These are phyloP conservation scores for Claviceps africana DNA, from an alignment of 2,329 filamentous ascomycete genomes.

Conservation along the genomic window DNA sequence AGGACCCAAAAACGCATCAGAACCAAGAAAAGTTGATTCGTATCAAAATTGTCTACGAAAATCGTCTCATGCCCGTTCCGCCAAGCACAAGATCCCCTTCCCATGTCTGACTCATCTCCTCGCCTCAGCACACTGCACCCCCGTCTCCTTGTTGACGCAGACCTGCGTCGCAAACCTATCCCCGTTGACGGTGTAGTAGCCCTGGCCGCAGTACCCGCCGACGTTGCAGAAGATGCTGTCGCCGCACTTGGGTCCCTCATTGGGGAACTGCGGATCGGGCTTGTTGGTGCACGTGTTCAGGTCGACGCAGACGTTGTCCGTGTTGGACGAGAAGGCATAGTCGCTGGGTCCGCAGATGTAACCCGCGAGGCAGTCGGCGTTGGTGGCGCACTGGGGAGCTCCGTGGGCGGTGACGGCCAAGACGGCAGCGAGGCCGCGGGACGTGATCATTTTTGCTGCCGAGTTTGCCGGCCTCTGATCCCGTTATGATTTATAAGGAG, in stretches of 20 bases:
- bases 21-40: too few relatives aligned
- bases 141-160: background rate
- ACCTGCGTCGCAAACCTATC: background rate
- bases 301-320: background rate
- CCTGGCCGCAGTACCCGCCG: background rate
- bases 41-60: too few relatives aligned
- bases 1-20: too few relatives aligned
- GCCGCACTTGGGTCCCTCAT: background rate
- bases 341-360: background rate
- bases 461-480: too few relatives aligned
- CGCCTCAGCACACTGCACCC: background rate
- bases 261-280: background rate
- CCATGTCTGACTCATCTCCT: too few relatives aligned
- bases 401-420: background rate
- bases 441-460: background rate
- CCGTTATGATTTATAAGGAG: too few relatives aligned
- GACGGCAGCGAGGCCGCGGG: background rate
- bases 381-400: background rate
- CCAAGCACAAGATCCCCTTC: too few relatives aligned
- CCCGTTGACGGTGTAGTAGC: background rate
- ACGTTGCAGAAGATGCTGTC: background rate
- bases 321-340: background rate
- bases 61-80: too few relatives aligned
- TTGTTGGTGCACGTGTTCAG: background rate
- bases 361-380: background rate